A percentile compares a stretch with the other conserved stretches of the same genome.
phyloP scores from a whole-genome alignment of 441 rosid genomes.

The Euphorbia schlechtendalii region DNA sequence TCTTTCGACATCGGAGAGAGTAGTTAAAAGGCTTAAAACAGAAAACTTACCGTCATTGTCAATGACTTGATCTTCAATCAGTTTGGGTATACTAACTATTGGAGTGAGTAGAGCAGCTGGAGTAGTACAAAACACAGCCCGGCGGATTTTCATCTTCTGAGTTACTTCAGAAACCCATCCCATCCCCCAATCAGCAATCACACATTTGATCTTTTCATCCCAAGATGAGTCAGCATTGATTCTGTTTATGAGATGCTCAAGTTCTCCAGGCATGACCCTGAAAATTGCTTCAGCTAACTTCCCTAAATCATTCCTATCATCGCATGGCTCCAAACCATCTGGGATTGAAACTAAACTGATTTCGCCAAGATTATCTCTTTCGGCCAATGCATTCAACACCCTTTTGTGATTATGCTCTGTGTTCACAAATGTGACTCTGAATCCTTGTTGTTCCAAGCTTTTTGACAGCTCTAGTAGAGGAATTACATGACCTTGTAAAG shows the following conservation, averaged over 20 bases:
- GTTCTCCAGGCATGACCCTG: constrained; percentile 28
- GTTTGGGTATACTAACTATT: constrained; percentile 25
- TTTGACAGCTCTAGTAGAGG: constrained; percentile 16
- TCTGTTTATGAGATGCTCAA: constrained; percentile 25
- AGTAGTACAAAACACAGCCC: constrained; percentile 48
- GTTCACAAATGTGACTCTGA: constrained; percentile 17
- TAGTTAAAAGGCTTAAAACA: not conserved
- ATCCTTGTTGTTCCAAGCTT: constrained; percentile 6
- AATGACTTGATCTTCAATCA: constrained; percentile 40
- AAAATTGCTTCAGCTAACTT: constrained; percentile 15
- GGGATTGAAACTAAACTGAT: constrained; percentile 21
- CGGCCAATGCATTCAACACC: not conserved
- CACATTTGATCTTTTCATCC: constrained; percentile 20
- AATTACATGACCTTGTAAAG: constrained; percentile 20
- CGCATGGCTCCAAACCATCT: constrained; percentile 25
- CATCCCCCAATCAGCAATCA: constrained; percentile 27
- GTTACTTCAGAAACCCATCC: constrained; percentile 36
- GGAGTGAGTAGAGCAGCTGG: constrained; percentile 38
- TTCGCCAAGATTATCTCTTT: not conserved
- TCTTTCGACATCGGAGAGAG: no score
- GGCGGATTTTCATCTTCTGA: constrained; percentile 34
- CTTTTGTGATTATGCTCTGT: constrained; percentile 9
- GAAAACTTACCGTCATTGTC: constrained; percentile 31
- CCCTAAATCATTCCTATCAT: constrained; percentile 25
- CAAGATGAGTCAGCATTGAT: constrained; percentile 17